These are phyloP conservation scores for Chenopodium berlandieri DNA, from an alignment of 148 eudicot genomes.

Conservation along the genomic window DNA sequence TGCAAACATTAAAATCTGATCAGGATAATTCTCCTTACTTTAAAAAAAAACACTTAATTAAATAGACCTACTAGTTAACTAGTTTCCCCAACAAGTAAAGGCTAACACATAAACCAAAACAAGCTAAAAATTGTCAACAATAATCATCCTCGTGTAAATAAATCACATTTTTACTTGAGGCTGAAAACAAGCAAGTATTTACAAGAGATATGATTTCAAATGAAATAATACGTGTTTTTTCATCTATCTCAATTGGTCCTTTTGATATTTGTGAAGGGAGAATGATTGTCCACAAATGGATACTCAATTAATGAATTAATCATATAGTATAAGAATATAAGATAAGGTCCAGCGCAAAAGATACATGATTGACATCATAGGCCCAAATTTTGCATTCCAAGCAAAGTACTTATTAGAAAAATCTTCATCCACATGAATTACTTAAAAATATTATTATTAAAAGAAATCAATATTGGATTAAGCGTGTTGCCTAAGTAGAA, in stretches of 20 bases:
- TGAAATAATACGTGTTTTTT: background rate
- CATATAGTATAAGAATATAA: background rate
- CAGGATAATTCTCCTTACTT: too few species aligned
- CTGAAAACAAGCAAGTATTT: background rate
- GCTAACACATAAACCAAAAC: too few species aligned
- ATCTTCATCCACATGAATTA: slow-evolving; percentile 4
- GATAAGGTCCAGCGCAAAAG: slow-evolving; percentile 16
- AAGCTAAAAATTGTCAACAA: background rate
- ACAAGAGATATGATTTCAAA: background rate
- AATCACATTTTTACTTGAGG: background rate
- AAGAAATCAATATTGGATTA: background rate
- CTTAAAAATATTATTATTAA: background rate
- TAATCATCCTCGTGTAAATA: background rate
- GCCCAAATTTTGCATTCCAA: slow-evolving; percentile 20
- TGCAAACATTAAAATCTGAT: too few species aligned
- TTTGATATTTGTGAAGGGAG: background rate
- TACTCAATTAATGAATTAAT: slow-evolving; percentile 4
- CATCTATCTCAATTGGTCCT: background rate
- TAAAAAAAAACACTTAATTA: too few species aligned
- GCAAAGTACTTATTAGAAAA: slow-evolving; percentile 4
- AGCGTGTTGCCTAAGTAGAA: slow-evolving; percentile 21
- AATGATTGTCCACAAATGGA: slow-evolving; percentile 11
- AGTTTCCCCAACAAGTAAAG: too few species aligned
- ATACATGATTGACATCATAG: slow-evolving; percentile 13
- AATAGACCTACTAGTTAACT: too few species aligned